A percentile compares a stretch with the other conserved stretches of the same genome.
phyloP scores from a whole-genome alignment of 805 yeast species.

The Suhomyces pyralidae region DNA sequence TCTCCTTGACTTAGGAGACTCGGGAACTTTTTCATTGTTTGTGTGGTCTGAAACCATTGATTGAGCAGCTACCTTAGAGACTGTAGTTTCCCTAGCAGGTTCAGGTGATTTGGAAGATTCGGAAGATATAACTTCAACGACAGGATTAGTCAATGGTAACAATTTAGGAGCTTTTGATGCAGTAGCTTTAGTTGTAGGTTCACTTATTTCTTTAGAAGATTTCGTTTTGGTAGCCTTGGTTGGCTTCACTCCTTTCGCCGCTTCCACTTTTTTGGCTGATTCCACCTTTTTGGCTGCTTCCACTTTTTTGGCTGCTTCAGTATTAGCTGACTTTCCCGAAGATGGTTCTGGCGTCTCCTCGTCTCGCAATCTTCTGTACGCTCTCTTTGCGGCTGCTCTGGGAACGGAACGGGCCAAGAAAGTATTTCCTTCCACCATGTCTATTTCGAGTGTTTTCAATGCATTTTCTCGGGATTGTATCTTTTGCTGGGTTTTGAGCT shows the following conservation, averaged over 20 bases:
- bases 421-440: constrained; percentile 20
- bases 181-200: not conserved
- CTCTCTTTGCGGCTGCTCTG: constrained; percentile 9
- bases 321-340: not conserved
- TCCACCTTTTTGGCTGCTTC: not conserved
- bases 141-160: not conserved
- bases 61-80: not conserved
- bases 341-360: not conserved
- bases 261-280: not conserved
- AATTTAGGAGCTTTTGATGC: not conserved
- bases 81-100: not conserved
- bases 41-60: not conserved
- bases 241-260: not conserved
- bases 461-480: not conserved
- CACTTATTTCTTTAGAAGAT: not conserved
- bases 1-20: not conserved
- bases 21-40: not conserved
- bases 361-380: not conserved
- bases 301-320: not conserved
- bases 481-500: not conserved
- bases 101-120: not conserved
- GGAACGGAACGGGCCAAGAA: not conserved
- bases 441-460: constrained; percentile 18
- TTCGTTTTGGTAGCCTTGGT: not conserved
- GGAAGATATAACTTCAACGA: not conserved